Evolutionary conservation across 345 rosid genomes (phyloP).

Genomic region (Salix koriyanagi): DNA sequence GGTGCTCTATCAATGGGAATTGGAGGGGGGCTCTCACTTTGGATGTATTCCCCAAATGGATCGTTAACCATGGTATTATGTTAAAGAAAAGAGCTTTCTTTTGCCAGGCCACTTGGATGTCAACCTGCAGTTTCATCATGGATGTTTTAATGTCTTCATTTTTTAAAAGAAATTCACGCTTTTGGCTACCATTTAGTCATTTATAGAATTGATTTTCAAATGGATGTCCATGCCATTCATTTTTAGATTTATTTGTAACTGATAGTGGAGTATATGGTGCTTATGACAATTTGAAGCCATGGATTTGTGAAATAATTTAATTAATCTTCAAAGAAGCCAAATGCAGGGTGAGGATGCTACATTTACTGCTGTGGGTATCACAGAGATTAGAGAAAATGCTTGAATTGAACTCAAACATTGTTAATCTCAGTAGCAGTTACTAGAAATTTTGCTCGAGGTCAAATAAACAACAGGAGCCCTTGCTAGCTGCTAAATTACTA

Average conservation of each 20-base stretch:
- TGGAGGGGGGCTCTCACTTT: neutral
- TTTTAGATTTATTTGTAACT: neutral
- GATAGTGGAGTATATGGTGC: neutral
- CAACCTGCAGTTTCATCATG: neutral
- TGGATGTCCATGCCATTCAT: neutral
- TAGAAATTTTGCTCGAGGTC: neutral
- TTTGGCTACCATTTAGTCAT: neutral
- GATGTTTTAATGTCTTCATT: neutral
- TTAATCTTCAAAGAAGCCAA: neutral
- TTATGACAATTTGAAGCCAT: neutral
- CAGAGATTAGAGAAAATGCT: neutral
- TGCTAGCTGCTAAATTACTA: neutral
- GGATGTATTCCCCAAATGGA: neutral
- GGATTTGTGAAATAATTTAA: neutral
- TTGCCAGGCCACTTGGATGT: neutral
- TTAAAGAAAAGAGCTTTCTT: neutral
- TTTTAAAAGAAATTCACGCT: neutral
- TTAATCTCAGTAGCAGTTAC: neutral
- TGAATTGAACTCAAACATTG: neutral
- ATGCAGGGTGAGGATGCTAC: neutral
- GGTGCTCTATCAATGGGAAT: neutral
- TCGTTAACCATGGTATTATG: neutral
- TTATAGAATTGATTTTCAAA: neutral
- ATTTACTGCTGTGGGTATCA: neutral
- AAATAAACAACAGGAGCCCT: neutral